Evolutionary conservation across 306 rosid genomes (phyloP).

Genomic region (Macrotyloma uniflorum): DNA sequence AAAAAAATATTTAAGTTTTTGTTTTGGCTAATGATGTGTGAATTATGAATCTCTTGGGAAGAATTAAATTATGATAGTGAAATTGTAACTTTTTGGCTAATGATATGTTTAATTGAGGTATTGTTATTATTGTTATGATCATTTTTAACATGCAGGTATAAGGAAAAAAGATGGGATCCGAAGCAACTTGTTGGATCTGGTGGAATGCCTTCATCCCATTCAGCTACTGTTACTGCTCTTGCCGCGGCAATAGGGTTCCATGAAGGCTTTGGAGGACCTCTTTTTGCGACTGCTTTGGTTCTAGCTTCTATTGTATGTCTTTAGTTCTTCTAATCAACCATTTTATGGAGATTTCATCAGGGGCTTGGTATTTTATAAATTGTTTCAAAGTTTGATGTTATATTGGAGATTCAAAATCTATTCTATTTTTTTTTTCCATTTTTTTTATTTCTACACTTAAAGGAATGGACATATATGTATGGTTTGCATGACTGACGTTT

Average conservation of each 20-base stretch:
- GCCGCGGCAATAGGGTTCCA: constrained; percentile 85
- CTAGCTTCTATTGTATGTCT: constrained; percentile 82
- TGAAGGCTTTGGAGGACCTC: constrained; percentile 88
- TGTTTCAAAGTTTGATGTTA: constrained; percentile 2
- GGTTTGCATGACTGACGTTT: not conserved
- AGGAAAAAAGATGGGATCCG: constrained; percentile 89
- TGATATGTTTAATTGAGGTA: constrained; percentile 31
- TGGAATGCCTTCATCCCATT: constrained; percentile 99
- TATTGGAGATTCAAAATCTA: constrained; percentile 1
- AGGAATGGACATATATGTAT: not conserved
- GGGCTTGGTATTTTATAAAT: not conserved
- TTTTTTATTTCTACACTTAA: not conserved
- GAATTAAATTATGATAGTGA: not conserved
- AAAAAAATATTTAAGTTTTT: not conserved
- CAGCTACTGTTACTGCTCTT: constrained; percentile 92
- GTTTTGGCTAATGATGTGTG: constrained; percentile 10
- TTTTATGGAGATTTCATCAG: not conserved
- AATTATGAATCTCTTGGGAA: not conserved
- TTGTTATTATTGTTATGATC: constrained; percentile 1
- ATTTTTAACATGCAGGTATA: constrained; percentile 57
- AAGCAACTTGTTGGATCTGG: constrained; percentile 91
- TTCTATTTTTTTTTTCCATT: not conserved
- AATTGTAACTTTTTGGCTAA: not conserved
- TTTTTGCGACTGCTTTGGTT: constrained; percentile 77
- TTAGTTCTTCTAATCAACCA: constrained; percentile 1